Conservation (phyloP, 345 rosid species). For the Ceriops tagal region DNA sequence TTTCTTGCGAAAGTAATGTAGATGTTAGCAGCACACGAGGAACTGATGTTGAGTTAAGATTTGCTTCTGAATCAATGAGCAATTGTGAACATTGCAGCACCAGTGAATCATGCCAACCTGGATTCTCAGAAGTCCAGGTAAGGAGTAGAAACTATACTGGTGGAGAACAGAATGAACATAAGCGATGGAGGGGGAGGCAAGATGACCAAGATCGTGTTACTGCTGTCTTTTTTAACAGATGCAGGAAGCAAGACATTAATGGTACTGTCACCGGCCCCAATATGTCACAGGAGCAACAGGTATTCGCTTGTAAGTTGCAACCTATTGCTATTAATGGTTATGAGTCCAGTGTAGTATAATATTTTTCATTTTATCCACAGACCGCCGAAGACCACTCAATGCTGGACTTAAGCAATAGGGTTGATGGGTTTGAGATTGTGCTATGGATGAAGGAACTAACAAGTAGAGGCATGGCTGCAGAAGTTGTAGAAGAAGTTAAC, state of each 20-base stretch:
- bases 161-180: constrained; percentile 78
- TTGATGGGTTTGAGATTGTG: constrained; percentile 63
- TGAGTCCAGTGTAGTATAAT: constrained; percentile 10
- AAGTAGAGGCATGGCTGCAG: constrained; percentile 79
- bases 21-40: constrained; percentile 43
- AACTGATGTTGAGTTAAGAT: constrained; percentile 52
- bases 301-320: constrained; percentile 12
- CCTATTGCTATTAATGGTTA: constrained; percentile 4
- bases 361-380: constrained; percentile 27
- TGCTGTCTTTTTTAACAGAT: constrained; percentile 38
- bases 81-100: constrained; percentile 75
- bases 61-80: constrained; percentile 47
- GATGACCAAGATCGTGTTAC: constrained; percentile 48
- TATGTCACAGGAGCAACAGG: constrained; percentile 39
- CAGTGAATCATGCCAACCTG: constrained; percentile 58
- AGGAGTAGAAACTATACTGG: constrained; percentile 47
- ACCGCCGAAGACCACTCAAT: constrained; percentile 24
- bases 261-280: constrained; percentile 22
- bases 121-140: constrained; percentile 35
- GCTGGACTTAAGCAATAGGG: constrained; percentile 22
- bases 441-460: constrained; percentile 79
- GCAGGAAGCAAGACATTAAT: constrained; percentile 37
- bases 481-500: constrained; percentile 71
- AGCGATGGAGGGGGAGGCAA: constrained; percentile 85
- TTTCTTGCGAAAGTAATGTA: constrained; percentile 37